Base-by-base conservation (phyloP, 352 stramenopile species). In the Pythium oligandrum region DNA sequence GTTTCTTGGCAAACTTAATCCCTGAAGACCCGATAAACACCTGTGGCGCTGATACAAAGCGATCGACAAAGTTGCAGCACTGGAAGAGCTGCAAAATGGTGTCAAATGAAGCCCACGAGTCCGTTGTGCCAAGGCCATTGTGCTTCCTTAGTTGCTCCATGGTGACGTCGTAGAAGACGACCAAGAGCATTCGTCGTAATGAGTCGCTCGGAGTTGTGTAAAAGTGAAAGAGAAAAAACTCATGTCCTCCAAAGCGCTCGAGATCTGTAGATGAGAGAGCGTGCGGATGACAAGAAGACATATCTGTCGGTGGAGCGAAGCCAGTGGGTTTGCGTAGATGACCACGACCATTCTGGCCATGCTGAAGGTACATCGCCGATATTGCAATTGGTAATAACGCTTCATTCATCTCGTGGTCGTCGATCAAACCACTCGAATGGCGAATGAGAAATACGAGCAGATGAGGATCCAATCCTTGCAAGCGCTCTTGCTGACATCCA, bases 201-300 rank as follows among this genome's bases (percentile, higher is more conserved):
- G 48, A 53, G 48, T 49, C 52, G 3, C 68, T 51, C 2, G 55
- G 46, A 7, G 64, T 66, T 12, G 54, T 64, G 50, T 73, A 73
- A 33, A 78, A 70, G 32, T 72, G 57, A 9, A 56, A 64, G 11
- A 73, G 57, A 26, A 78, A 40, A 26, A 73, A 8, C 4, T 75
- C 70, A 4, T 74, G n/a, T 17, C 55, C 62, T 3, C 71, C 40
- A 6, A 59, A 68, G n/a, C 66, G 56, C 46, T 76, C 67, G 3
- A 74, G 59, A 30, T 63, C 59, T 26, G 54, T 51, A 33, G 63
- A 9, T 37, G 63, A 56, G 8, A 75, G 34, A 0, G 17, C 17
- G 17, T 26, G 17, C 17, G 17, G 17, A 26, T 26, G 17, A 26
- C 17, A 0, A 26, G 17, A 26, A 26, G 17, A 26, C 17, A 26